phyloP scores from a whole-genome alignment of 331 rosid species.

The Erythrophleum ivorense region DNA sequence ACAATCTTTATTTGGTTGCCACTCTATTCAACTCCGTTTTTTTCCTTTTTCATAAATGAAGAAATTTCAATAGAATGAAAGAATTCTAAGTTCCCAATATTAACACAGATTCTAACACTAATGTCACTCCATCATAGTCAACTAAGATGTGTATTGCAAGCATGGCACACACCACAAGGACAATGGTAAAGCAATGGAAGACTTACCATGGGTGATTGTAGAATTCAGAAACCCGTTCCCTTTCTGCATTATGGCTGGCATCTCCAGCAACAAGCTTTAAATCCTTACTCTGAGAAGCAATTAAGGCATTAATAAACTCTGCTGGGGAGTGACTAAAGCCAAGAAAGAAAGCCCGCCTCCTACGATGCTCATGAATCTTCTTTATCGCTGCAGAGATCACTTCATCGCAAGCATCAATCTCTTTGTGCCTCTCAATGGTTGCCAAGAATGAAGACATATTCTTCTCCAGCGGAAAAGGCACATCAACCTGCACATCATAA shows the following conservation, averaged over 20 bases:
- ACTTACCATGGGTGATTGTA: constrained; percentile 87
- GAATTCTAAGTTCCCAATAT: neutral
- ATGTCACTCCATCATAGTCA: neutral
- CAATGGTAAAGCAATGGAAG: constrained; percentile 4
- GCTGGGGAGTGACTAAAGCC: constrained; percentile 88
- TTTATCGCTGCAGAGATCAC: constrained; percentile 60
- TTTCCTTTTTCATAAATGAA: constrained; percentile 6
- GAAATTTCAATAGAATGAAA: neutral
- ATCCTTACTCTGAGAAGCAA: constrained; percentile 85
- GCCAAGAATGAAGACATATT: constrained; percentile 65
- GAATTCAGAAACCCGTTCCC: constrained; percentile 65
- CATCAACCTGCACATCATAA: constrained; percentile 82
- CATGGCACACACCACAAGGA: constrained; percentile 1
- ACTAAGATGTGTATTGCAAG: constrained; percentile 11
- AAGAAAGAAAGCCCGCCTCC: constrained; percentile 86
- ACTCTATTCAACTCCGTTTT: constrained; percentile 12
- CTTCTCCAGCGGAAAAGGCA: constrained; percentile 67
- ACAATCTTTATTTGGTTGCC: neutral
- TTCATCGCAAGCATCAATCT: constrained; percentile 75
- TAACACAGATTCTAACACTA: constrained; percentile 21
- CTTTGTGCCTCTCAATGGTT: constrained; percentile 58
- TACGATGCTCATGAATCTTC: constrained; percentile 75
- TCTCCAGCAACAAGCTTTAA: constrained; percentile 74
- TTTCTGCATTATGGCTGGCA: constrained; percentile 56
- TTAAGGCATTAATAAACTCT: constrained; percentile 69